A percentile compares a stretch with the other conserved stretches of the same genome.
Conservation (phyloP, 2,329 filamentous ascomycete species). For the Hymenoscyphus scutula region DNA sequence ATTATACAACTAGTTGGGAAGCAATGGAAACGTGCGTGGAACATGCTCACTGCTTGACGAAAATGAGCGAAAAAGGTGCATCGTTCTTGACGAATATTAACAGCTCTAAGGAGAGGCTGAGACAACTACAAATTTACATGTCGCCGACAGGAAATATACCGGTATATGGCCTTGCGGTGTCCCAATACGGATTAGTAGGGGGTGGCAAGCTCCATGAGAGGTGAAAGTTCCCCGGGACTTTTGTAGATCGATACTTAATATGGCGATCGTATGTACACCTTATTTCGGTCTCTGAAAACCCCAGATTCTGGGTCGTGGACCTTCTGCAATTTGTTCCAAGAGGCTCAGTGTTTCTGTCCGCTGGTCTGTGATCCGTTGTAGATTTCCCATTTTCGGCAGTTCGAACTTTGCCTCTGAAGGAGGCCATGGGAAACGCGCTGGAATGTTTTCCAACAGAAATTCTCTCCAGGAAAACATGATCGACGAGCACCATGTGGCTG, state of each 20-base stretch:
- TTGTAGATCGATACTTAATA: slow-evolving; percentile 1
- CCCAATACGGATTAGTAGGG: not conserved
- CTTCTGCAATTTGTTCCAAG: not conserved
- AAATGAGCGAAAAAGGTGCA: no score
- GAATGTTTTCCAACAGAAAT: not conserved
- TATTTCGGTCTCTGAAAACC: not conserved
- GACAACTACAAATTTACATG: not conserved
- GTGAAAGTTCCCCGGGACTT: not conserved
- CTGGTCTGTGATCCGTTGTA: not conserved
- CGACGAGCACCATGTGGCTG: slow-evolving; percentile 16
- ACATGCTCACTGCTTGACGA: no score
- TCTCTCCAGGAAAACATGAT: slow-evolving; percentile 20
- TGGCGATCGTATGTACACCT: not conserved
- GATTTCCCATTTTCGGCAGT: not conserved
- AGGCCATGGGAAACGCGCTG: not conserved
- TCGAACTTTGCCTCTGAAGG: not conserved
- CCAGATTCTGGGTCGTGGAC: not conserved
- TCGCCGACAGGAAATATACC: not conserved
- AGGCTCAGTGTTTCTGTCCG: no score
- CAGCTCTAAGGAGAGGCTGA: not conserved
- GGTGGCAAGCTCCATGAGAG: not conserved
- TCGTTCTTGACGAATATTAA: no score
- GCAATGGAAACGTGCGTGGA: no score
- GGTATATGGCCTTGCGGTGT: slow-evolving; percentile 2
- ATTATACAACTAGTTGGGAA: no score